Evolutionary conservation across 805 yeast species (phyloP).

Genomic region (Ogataea methylovora): DNA sequence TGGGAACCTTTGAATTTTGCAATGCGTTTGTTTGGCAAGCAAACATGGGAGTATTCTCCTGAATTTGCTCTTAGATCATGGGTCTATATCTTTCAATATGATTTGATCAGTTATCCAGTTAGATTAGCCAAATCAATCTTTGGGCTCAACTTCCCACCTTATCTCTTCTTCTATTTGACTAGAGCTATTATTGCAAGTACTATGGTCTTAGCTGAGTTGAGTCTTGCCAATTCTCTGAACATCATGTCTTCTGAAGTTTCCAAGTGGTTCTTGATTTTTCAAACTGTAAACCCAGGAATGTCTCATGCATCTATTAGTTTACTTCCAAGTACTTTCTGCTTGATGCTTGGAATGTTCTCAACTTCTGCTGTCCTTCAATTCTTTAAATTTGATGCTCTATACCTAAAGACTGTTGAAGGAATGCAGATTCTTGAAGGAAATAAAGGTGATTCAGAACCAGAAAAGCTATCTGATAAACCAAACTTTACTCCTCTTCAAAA

Average conservation of each 20-base stretch:
- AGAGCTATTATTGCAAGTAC: constrained; percentile 36
- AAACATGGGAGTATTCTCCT: constrained; percentile 96
- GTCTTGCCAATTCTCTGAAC: constrained; percentile 36
- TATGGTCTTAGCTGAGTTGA: constrained; percentile 45
- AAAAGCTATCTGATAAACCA: constrained; percentile 7
- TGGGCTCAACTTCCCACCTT: constrained; percentile 10
- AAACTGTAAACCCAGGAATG: constrained; percentile 69
- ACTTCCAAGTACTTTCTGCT: constrained; percentile 75
- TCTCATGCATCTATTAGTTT: constrained; percentile 83
- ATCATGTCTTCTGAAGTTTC: constrained; percentile 34
- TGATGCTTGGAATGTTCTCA: constrained; percentile 43
- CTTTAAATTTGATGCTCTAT: constrained; percentile 19
- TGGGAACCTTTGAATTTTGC: constrained; percentile 89
- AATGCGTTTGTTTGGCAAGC: constrained; percentile 78
- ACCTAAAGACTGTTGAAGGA: constrained; percentile 8
- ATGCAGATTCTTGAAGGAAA: constrained; percentile 9
- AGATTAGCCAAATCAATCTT: constrained; percentile 3
- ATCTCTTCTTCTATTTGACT: constrained; percentile 42
- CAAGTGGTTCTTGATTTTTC: constrained; percentile 55
- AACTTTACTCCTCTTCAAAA: not conserved
- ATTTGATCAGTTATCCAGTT: constrained; percentile 17
- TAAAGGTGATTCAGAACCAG: constrained; percentile 10
- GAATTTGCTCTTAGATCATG: constrained; percentile 82
- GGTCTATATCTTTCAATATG: constrained; percentile 56
- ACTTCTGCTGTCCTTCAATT: constrained; percentile 30